Base-by-base conservation (phyloP, 768 basidiomycete species). In the Cystobasidium tubakii region DNA sequence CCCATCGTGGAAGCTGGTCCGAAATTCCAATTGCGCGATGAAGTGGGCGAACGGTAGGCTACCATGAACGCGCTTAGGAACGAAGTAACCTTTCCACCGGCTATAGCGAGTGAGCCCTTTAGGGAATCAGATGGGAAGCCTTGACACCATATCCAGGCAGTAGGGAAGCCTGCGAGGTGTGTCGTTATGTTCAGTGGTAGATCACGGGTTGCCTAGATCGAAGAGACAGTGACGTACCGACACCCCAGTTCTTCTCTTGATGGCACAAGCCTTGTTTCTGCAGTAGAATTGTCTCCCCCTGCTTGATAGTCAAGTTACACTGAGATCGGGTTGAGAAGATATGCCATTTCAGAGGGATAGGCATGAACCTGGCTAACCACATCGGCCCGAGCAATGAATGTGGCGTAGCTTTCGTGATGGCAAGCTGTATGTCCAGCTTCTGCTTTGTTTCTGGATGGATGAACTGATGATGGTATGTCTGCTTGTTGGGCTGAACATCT, bases 111-210 rank as follows among this genome's bases (percentile, higher is more conserved):
- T 10, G 66, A 69, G n/a, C 66, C 66, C n/a, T 54, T 46, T 23
- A 2, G 13, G 29, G 42, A 13, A 9, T n/a, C 39, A 2, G 66
- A 46, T 3, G 66, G n/a, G 66, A 69, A 69, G 1, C 44, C 66
- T 39, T 69, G 66, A 54, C 66, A 69, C 66, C 66, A 69, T 34
- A 69, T 69, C 66, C 66, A 69, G n/a, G 66, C 66, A 9, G 44
- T 46, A 21, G 66, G 66, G 46, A 69, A 69, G n/a, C 66, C 66
- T 69, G 66, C 23, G 19, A 4, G 4, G 15, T 46, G 44, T 46
- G 17, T 21, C 27, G n/a, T 46, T 10, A 27, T 6, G n/a, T 13
- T 21, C 19, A 63, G 10, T 7, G 53, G n/a, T 29, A 29, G n/a
- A 6, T 55, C 62, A 63, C 9, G 31, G 10, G 6, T 43, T 43